Conservation (phyloP, 257 asterid species). For the Solanum gandarillasii region DNA sequence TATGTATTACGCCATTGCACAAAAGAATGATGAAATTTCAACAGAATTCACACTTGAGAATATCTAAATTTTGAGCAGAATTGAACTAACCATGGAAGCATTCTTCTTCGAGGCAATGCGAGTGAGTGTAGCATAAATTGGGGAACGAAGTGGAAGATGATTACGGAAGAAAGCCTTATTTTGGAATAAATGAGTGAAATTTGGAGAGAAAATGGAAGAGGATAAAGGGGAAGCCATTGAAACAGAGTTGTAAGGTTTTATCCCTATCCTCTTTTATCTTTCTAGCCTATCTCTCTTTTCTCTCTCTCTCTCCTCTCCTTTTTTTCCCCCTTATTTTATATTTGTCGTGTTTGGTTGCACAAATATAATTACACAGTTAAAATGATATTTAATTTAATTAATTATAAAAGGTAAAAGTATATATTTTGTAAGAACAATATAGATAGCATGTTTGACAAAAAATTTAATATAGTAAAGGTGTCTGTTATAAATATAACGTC, state of each 20-base stretch:
- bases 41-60: neutral
- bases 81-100: slow-evolving; percentile 29
- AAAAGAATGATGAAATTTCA: neutral
- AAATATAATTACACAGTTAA: neutral
- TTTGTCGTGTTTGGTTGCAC: neutral
- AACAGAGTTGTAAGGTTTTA: slow-evolving; percentile 34
- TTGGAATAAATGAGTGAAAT: neutral
- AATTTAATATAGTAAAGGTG: too few relatives aligned
- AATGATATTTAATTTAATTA: too few relatives aligned
- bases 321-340: too few relatives aligned
- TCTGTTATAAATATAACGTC: too few relatives aligned
- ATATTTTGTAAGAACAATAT: too few relatives aligned
- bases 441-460: too few relatives aligned
- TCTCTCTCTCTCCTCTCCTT: neutral
- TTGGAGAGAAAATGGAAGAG: slow-evolving; percentile 21
- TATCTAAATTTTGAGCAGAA: neutral
- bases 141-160: slow-evolving; percentile 5
- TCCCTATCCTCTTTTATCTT: slow-evolving; percentile 26
- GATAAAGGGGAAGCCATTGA: slow-evolving; percentile 49
- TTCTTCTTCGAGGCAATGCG: slow-evolving; percentile 31
- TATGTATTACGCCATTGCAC: neutral
- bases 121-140: slow-evolving; percentile 14
- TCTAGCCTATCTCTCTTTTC: neutral
- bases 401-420: neutral
- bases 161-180: slow-evolving; percentile 5